Conservation (phyloP, 2,329 filamentous ascomycete species). For the Apiospora arundinis region DNA sequence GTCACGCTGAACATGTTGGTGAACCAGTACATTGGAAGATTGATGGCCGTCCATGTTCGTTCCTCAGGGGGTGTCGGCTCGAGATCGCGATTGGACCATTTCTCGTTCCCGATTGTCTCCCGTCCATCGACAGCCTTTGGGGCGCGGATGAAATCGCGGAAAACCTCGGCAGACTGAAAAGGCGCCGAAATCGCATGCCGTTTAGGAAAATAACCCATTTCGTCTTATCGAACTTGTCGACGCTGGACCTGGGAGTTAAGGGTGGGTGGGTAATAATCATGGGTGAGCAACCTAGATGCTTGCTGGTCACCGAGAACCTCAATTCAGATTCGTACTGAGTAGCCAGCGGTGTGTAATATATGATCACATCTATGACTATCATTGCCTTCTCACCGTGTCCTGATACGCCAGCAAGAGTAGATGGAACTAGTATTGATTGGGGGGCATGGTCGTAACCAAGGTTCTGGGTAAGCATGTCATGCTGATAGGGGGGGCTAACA, state of each 20-base stretch:
- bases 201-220: not conserved
- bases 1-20: constrained; percentile 37
- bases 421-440: not conserved
- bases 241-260: not conserved
- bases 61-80: constrained; percentile 38
- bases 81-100: constrained; percentile 41
- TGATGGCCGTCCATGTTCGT: constrained; percentile 40
- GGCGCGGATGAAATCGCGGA: constrained; percentile 33
- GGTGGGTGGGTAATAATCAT: not conserved
- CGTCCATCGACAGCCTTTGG: constrained; percentile 29
- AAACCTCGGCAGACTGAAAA: constrained; percentile 34
- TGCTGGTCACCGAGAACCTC: not conserved
- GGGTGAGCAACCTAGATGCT: not conserved
- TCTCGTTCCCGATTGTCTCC: constrained; percentile 31
- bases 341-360: not conserved
- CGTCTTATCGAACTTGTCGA: not conserved
- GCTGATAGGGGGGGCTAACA: not conserved
- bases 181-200: constrained; percentile 29
- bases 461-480: not conserved
- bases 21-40: constrained; percentile 39
- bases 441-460: not conserved
- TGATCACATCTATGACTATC: not conserved
- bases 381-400: not conserved
- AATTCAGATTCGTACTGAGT: not conserved
- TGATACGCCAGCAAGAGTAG: not conserved